These are phyloP conservation scores for Chloropicon primus DNA, from an alignment of 139 green algal species.

Conservation along the genomic window DNA sequence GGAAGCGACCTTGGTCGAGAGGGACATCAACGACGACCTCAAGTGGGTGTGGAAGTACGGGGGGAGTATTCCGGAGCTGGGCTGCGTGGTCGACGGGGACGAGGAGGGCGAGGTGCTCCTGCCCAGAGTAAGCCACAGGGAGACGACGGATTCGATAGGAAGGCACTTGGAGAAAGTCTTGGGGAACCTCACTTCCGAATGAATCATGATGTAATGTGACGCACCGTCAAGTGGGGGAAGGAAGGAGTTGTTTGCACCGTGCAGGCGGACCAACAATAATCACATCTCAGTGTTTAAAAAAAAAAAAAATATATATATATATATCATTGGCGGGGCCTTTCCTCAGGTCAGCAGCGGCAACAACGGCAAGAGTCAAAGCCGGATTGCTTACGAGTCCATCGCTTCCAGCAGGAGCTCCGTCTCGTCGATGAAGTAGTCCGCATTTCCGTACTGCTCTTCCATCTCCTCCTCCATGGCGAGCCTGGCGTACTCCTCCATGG, in stretches of 20 bases:
- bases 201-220: too few species aligned
- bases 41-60: not conserved
- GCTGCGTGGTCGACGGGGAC: not conserved
- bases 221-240: too few species aligned
- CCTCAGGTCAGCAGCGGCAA: too few species aligned
- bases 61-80: not conserved
- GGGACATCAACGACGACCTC: not conserved
- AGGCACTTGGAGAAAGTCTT: not conserved
- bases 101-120: not conserved
- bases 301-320: too few species aligned
- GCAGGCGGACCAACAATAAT: too few species aligned
- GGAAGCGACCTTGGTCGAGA: not conserved
- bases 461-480: slow-evolving; percentile 79
- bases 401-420: not conserved
- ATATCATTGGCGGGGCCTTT: too few species aligned
- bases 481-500: slow-evolving; percentile 64
- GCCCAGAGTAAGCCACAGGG: not conserved
- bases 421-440: not conserved
- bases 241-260: too few species aligned
- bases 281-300: too few species aligned
- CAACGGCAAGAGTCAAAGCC: too few species aligned
- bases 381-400: not conserved
- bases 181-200: not conserved
- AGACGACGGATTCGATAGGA: not conserved
- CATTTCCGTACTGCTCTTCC: slow-evolving; percentile 21